Percentiles rank a stretch among this genome's conserved stretches.
These are phyloP conservation scores for Lyophyllum decastes DNA, from an alignment of 768 basidiomycete species.

Conservation along the genomic window DNA sequence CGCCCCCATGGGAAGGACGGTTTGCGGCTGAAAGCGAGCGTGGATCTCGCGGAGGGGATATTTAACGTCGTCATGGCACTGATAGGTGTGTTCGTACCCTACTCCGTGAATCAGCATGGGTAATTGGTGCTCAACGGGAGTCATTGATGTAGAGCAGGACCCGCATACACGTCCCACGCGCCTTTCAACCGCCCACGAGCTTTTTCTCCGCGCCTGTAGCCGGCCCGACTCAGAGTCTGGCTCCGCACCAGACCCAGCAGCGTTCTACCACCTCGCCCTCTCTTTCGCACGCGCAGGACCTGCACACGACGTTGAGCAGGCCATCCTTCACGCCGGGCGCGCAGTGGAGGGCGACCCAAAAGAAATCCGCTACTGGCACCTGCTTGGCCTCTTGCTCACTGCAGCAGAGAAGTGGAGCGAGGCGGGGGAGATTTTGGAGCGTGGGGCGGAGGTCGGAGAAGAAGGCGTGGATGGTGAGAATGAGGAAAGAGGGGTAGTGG, in stretches of 20 bases:
- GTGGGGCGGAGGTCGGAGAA: slow-evolving; percentile 60
- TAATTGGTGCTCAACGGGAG: background rate
- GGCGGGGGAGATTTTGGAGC: slow-evolving; percentile 74
- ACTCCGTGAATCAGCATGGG: background rate
- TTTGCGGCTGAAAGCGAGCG: slow-evolving; percentile 54
- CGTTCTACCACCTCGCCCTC: slow-evolving; percentile 80
- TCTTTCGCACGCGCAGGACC: slow-evolving; percentile 67
- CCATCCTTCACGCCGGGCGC: slow-evolving; percentile 63
- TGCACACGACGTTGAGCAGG: slow-evolving; percentile 63
- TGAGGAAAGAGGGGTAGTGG: slow-evolving; percentile 2
- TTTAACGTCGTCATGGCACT: slow-evolving; percentile 69
- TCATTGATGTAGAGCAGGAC: slow-evolving; percentile 57
- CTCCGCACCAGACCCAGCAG: slow-evolving; percentile 52
- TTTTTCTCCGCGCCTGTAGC: slow-evolving; percentile 44
- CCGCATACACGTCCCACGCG: slow-evolving; percentile 57
- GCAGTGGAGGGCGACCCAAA: slow-evolving; percentile 72
- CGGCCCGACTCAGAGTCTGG: slow-evolving; percentile 26
- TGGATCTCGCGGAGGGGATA: slow-evolving; percentile 73
- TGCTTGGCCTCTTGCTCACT: slow-evolving; percentile 81
- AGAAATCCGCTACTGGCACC: slow-evolving; percentile 84
- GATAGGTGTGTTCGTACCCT: slow-evolving; percentile 48
- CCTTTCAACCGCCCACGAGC: slow-evolving; percentile 55
- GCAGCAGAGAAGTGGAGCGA: slow-evolving; percentile 79
- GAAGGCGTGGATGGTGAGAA: slow-evolving; percentile 14
- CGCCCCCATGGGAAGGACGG: slow-evolving; percentile 38